Evolutionary conservation across 192 early-diverging fungal species (phyloP).

Genomic region (Geranomyces michiganensis): DNA sequence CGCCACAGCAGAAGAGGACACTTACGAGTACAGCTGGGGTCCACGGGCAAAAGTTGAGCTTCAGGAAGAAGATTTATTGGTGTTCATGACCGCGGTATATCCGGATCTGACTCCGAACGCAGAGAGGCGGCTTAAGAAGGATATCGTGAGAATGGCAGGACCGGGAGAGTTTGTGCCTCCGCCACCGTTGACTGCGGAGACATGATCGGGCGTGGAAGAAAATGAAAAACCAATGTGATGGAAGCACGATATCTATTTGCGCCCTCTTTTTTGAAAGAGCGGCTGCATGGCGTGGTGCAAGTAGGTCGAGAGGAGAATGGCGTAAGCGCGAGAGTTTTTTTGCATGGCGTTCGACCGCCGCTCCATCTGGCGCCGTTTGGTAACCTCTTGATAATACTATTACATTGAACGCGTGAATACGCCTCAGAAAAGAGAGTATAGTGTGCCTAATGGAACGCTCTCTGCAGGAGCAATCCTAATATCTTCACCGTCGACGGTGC

Average conservation of each 20-base stretch:
- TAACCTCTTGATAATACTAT: no score
- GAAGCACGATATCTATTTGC: no score
- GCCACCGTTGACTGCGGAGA: no score
- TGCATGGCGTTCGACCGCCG: no score
- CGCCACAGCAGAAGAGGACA: constrained; percentile 23
- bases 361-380: no score
- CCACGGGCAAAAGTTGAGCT: constrained; percentile 64
- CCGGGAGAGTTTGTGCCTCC: background rate
- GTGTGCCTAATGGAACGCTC: constrained; percentile 4
- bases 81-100: constrained; percentile 53
- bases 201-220: no score
- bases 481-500: constrained; percentile 74
- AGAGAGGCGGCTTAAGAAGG: constrained; percentile 15
- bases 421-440: constrained; percentile 19
- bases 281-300: no score
- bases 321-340: no score
- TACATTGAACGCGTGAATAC: no score
- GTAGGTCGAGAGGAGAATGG: no score
- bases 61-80: constrained; percentile 52
- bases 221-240: no score
- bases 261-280: no score
- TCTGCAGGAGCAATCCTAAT: constrained; percentile 69
- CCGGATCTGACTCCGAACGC: constrained; percentile 21
- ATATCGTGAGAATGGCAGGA: constrained; percentile 24
- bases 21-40: constrained; percentile 60